Conservation (phyloP, 306 rosid genomes). For the Vigna hirtella region DNA sequence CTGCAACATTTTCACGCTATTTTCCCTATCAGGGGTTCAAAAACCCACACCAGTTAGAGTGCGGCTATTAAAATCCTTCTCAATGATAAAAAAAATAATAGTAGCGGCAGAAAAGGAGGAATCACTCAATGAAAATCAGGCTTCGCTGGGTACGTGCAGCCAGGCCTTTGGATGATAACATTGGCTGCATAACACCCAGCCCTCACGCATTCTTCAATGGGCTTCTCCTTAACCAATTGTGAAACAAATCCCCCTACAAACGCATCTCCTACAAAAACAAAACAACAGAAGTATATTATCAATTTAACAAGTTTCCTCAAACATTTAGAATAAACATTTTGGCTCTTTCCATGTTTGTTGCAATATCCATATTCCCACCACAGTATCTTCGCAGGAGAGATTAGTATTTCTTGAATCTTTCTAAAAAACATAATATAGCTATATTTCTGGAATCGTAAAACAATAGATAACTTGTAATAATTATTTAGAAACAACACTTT, state of each 20-base stretch:
- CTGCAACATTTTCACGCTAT: slow-evolving; percentile 16
- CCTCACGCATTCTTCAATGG: slow-evolving; percentile 78
- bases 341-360: slow-evolving; percentile 15
- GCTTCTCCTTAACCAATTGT: slow-evolving; percentile 76
- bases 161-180: slow-evolving; percentile 90
- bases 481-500: not conserved
- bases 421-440: not conserved
- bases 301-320: slow-evolving; percentile 2
- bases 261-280: slow-evolving; percentile 79
- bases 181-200: slow-evolving; percentile 92
- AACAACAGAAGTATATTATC: slow-evolving; percentile 17
- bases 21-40: slow-evolving; percentile 22
- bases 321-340: not conserved
- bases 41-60: slow-evolving; percentile 39
- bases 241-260: slow-evolving; percentile 97
- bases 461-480: not conserved
- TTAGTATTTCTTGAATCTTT: not conserved
- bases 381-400: not conserved
- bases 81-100: slow-evolving; percentile 39
- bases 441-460: not conserved
- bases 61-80: slow-evolving; percentile 21
- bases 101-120: slow-evolving; percentile 6
- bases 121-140: slow-evolving; percentile 66
- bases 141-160: slow-evolving; percentile 95
- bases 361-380: not conserved